A percentile compares a stretch with the other conserved stretches of the same genome.
Evolutionary conservation across 192 early-diverging fungal species (phyloP).

Genomic region (Rhizophagus sp.): DNA sequence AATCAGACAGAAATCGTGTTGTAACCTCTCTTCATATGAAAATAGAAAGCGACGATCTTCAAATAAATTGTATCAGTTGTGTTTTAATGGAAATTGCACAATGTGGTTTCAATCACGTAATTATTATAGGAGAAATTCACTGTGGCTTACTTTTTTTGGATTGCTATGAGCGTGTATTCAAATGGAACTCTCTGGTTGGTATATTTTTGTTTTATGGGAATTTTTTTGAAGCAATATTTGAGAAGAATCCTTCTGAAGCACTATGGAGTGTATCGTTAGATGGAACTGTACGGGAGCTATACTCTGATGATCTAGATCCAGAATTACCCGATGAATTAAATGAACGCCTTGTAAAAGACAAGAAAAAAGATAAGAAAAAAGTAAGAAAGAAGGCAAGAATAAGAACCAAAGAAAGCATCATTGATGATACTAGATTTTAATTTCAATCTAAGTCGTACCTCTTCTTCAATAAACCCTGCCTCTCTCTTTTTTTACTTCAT

Average conservation of each 20-base stretch:
- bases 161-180: not conserved
- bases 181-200: not conserved
- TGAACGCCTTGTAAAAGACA: no score
- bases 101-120: not conserved
- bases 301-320: no score
- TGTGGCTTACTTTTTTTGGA: not conserved
- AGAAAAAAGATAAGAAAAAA: no score
- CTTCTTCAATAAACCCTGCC: no score
- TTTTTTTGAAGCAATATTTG: not conserved
- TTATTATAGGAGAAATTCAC: not conserved
- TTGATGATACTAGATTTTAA: no score
- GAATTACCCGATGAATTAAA: no score
- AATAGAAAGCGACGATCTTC: not conserved
- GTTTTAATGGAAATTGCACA: not conserved
- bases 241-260: not conserved
- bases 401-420: no score
- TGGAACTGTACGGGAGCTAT: not conserved
- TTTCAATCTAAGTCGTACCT: no score
- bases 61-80: not conserved
- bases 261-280: not conserved
- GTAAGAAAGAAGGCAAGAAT: no score
- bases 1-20: not conserved
- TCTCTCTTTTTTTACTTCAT: no score
- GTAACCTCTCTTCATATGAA: not conserved
- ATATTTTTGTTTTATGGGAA: not conserved